These are phyloP conservation scores for Coniophora puteana DNA, from an alignment of 1,284 basidiomycete genomes.

Conservation along the genomic window DNA sequence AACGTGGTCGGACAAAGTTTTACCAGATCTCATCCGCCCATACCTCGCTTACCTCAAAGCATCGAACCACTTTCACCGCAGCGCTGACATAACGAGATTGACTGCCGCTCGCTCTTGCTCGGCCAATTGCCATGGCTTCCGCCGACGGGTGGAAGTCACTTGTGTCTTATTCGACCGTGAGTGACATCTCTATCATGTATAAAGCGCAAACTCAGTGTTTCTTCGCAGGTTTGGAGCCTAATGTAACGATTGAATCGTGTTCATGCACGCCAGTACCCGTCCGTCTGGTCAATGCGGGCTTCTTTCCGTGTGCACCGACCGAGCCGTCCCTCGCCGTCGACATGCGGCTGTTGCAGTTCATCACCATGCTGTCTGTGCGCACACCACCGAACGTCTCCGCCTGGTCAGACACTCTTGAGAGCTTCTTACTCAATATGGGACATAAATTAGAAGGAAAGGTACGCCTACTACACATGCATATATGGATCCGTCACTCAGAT, in stretches of 20 bases:
- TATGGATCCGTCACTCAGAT: background rate
- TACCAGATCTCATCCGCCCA: constrained; percentile 1
- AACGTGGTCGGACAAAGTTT: constrained; percentile 5
- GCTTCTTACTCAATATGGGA: constrained; percentile 6
- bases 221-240: constrained; percentile 2
- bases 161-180: constrained; percentile 2
- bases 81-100: too few species aligned
- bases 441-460: constrained; percentile 8
- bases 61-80: too few species aligned
- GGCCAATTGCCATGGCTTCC: too few species aligned
- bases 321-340: constrained; percentile 11
- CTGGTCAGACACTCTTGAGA: constrained; percentile 9
- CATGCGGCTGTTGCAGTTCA: constrained; percentile 8
- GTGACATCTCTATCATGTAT: background rate
- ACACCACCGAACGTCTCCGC: constrained; percentile 11
- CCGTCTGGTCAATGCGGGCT: constrained; percentile 9
- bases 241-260: constrained; percentile 2
- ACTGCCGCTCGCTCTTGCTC: too few species aligned
- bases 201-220: too few species aligned
- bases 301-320: constrained; percentile 14
- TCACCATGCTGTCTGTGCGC: constrained; percentile 8
- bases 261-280: constrained; percentile 7
- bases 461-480: too few species aligned
- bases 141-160: background rate
- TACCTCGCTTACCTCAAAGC: constrained; percentile 7